These are phyloP conservation scores for Geotrichum europaeum DNA, from an alignment of 1,139 yeast genomes.

Conservation along the genomic window DNA sequence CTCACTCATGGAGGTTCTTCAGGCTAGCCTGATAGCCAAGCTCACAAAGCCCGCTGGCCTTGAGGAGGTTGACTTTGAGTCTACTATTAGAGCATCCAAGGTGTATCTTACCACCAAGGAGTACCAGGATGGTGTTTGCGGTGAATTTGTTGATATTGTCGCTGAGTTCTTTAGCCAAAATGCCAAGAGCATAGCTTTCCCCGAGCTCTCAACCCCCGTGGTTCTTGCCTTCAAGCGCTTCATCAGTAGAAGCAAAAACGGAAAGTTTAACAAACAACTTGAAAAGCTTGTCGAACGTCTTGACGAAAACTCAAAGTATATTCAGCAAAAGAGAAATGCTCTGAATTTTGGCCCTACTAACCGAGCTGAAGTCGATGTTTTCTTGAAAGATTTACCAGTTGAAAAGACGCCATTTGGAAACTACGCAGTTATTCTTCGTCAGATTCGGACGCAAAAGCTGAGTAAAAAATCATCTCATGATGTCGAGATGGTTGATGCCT, in stretches of 20 bases:
- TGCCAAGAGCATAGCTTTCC: slow-evolving; percentile 83
- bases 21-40: slow-evolving; percentile 75
- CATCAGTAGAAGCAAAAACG: slow-evolving; percentile 56
- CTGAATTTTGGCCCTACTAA: slow-evolving; percentile 77
- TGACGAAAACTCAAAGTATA: slow-evolving; percentile 64
- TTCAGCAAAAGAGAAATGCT: slow-evolving; percentile 59
- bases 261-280: slow-evolving; percentile 72
- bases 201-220: slow-evolving; percentile 87
- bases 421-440: slow-evolving; percentile 74
- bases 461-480: neutral
- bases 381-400: slow-evolving; percentile 55
- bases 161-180: slow-evolving; percentile 80
- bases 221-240: slow-evolving; percentile 76
- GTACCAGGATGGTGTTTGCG: slow-evolving; percentile 86
- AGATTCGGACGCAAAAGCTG: slow-evolving; percentile 56
- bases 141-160: slow-evolving; percentile 74
- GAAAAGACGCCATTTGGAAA: slow-evolving; percentile 87
- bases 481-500: neutral
- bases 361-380: slow-evolving; percentile 64
- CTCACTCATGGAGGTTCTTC: slow-evolving; percentile 68
- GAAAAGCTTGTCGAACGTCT: slow-evolving; percentile 72
- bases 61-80: slow-evolving; percentile 80
- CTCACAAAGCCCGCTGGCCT: slow-evolving; percentile 49
- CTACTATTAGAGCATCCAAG: slow-evolving; percentile 72
- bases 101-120: slow-evolving; percentile 77